Evolutionary conservation across 2,329 filamentous ascomycete genomes (phyloP), one percentile per base, ranked within the genome.

Genomic region (Hypoxylon sp.): DNA sequence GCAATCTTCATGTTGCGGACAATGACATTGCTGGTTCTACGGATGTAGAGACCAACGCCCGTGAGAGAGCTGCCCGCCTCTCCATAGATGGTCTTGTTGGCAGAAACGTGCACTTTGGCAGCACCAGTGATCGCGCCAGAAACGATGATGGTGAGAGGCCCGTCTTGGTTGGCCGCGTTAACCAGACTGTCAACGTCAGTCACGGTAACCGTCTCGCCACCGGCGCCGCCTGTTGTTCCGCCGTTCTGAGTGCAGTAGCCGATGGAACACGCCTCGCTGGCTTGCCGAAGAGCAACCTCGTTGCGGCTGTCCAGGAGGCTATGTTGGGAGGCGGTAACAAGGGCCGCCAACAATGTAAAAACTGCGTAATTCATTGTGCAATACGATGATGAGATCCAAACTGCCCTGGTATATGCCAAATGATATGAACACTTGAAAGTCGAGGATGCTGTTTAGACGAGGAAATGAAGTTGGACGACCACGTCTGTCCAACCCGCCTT

Each of bases 1-100:
- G 83, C 79, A 72, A 90, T 87, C 67, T 83, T 84, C 66, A 91
- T 75, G 82, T 91, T 91, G 36, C 87, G 84, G 69, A 91, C 77
- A 69, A 90, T 90, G 64, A 90, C 86, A 75, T 90, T 90, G 62
- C 77, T 80, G 38, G 81, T 79, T 45, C 80, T 79, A 71, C 84
- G 83, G 78, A 90, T 81, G 68, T 84, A 83, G 58, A 89, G 77
- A 25, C 87, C 87, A 53, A 85, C 74, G 32, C 84, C 83, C 32
- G 75, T 80, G 68, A 83, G 75, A n/a, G 60, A 67, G 50, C 65
- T 67, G 2, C 65, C 65, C 3, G 63, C 74, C 75, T 80, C 13
- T 50, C 85, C 85, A 38, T 86, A 79, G 69, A 87, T 83, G 55
- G 80, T 82, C 74, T 83, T 87, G 79, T 87, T 82, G 63, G 82